Evolutionary conservation across 495 filamentous ascomycete species (phyloP).

Genomic region (Aspergillus egyptiacus): DNA sequence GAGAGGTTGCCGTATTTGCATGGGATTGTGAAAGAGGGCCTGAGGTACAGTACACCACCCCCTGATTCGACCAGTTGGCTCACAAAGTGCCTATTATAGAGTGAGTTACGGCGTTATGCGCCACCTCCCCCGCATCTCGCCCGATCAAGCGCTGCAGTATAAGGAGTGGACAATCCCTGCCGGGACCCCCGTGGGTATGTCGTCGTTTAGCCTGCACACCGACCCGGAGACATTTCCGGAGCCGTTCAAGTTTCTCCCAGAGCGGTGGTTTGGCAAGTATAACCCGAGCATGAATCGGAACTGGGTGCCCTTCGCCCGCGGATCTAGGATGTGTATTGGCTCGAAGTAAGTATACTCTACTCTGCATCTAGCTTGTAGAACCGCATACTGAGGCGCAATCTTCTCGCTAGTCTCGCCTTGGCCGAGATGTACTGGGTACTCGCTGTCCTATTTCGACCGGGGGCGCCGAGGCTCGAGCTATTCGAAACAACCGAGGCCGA

Average conservation of each 20-base stretch:
- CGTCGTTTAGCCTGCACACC: conserved; percentile 3
- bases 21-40: conserved; percentile 2
- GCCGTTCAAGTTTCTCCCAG: conserved; percentile 3
- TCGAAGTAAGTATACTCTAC: conserved; percentile 10
- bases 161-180: conserved; percentile 8
- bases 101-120: conserved; percentile 2
- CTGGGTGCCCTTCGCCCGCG: conserved; percentile 6
- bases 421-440: conserved; percentile 4
- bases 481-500: conserved; percentile 6
- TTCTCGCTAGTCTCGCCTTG: background rate
- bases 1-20: conserved; percentile 9
- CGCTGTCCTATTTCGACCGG: conserved; percentile 7
- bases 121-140: conserved; percentile 3
- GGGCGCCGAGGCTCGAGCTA: background rate
- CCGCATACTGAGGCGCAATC: background rate
- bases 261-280: conserved; percentile 4
- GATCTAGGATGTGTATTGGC: conserved; percentile 7
- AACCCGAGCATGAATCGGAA: conserved; percentile 5
- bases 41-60: background rate
- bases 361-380: background rate
- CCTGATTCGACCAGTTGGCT: background rate
- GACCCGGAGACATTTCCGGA: conserved; percentile 1
- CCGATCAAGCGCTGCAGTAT: background rate
- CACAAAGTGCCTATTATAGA: background rate
- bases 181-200: conserved; percentile 7